A percentile compares a stretch with the other conserved stretches of the same genome.
Conservation (phyloP, 768 basidiomycete species). For the Chlorophyllum brunneum region DNA sequence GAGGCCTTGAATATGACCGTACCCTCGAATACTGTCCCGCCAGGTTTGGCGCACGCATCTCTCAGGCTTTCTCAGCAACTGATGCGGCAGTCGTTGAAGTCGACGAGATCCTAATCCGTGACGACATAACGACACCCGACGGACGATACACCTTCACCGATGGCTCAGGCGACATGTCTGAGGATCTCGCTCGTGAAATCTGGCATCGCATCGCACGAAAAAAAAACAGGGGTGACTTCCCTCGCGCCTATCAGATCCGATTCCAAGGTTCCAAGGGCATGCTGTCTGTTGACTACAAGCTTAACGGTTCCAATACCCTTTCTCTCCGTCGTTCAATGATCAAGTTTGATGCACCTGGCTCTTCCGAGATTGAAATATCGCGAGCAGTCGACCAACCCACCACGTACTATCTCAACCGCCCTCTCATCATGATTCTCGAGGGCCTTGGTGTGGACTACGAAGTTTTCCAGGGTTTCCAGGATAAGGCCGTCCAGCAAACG, state of each 20-base stretch:
- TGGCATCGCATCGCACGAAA: slow-evolving; percentile 31
- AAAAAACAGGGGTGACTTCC: slow-evolving; percentile 27
- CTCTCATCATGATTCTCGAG: slow-evolving; percentile 61
- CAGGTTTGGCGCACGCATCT: slow-evolving; percentile 64
- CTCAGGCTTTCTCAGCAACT: slow-evolving; percentile 72
- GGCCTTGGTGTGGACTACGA: slow-evolving; percentile 52
- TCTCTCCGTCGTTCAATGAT: slow-evolving; percentile 58
- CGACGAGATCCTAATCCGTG: slow-evolving; percentile 38
- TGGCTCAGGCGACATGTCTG: slow-evolving; percentile 63
- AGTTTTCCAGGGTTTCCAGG: slow-evolving; percentile 51
- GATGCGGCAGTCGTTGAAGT: slow-evolving; percentile 43
- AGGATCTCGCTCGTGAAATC: slow-evolving; percentile 46
- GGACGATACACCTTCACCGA: slow-evolving; percentile 56
- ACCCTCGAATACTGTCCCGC: slow-evolving; percentile 55
- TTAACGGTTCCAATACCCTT: slow-evolving; percentile 42
- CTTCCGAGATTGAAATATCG: slow-evolving; percentile 55
- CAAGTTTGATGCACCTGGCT: slow-evolving; percentile 56
- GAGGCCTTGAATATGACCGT: slow-evolving; percentile 38
- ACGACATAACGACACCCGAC: slow-evolving; percentile 29
- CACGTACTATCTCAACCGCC: slow-evolving; percentile 53
- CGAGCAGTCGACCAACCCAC: slow-evolving; percentile 57
- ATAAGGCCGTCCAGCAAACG: slow-evolving; percentile 43
- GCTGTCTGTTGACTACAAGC: slow-evolving; percentile 49
- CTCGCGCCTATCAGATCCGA: slow-evolving; percentile 55
- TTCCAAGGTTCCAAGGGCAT: slow-evolving; percentile 64